phyloP scores from a whole-genome alignment of 1,284 basidiomycete genomes.

The Cryptococcus jaspeensis region DNA sequence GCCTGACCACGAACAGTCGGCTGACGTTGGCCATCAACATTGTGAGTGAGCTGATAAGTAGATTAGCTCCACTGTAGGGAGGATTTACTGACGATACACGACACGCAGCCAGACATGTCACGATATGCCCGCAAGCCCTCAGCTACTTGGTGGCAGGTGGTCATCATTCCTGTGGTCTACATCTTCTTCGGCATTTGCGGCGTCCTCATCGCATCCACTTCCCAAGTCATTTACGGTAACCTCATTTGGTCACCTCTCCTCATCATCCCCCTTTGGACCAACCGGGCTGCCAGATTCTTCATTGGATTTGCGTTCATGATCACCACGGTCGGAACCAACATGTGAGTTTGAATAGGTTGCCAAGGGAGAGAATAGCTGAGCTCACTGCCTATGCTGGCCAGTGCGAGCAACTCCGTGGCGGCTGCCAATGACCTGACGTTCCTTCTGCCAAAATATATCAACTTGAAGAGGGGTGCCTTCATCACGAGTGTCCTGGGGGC shows the following conservation, averaged over 20 bases:
- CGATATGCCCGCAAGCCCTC: slow-evolving; percentile 24
- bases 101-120: neutral
- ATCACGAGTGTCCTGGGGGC: slow-evolving; percentile 31
- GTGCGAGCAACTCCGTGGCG: slow-evolving; percentile 23
- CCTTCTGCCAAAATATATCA: slow-evolving; percentile 40
- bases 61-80: no score
- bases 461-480: slow-evolving; percentile 47
- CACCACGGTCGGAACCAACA: slow-evolving; percentile 20
- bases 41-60: slow-evolving; percentile 19
- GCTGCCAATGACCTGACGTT: slow-evolving; percentile 29
- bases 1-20: slow-evolving; percentile 24
- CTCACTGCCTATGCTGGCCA: no score
- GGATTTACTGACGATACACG: neutral
- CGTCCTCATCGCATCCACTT: slow-evolving; percentile 26
- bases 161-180: slow-evolving; percentile 27
- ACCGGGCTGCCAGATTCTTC: slow-evolving; percentile 30
- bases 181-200: slow-evolving; percentile 26
- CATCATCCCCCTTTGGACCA: slow-evolving; percentile 20
- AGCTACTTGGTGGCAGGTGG: slow-evolving; percentile 18
- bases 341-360: no score
- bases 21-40: slow-evolving; percentile 25
- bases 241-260: slow-evolving; percentile 29
- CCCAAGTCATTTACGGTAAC: slow-evolving; percentile 18
- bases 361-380: no score
- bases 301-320: slow-evolving; percentile 19